Conservation (phyloP, 1,139 yeast genomes). For the Trichomonascaceae sp. region DNA sequence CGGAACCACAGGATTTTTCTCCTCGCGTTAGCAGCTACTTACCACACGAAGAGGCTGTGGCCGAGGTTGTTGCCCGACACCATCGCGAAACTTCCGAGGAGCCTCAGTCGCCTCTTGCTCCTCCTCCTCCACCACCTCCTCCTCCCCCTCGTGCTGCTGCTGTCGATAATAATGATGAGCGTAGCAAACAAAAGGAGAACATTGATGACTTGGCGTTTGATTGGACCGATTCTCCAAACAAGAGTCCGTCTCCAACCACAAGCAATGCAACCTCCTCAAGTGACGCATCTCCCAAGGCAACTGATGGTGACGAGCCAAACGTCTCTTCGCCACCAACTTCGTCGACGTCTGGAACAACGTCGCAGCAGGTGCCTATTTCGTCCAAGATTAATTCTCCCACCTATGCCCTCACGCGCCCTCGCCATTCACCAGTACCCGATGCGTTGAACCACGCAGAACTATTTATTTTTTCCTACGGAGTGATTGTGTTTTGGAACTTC, state of each 20-base stretch:
- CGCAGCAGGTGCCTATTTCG: no score
- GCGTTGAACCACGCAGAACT: slow-evolving; percentile 76
- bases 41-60: neutral
- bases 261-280: neutral
- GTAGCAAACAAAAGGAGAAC: neutral
- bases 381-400: slow-evolving; percentile 1
- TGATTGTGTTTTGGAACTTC: slow-evolving; percentile 94
- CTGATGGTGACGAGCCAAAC: neutral
- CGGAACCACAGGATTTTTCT: slow-evolving; percentile 53
- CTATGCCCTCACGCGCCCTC: neutral
- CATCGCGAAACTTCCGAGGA: neutral
- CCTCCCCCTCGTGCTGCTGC: no score
- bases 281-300: neutral
- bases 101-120: neutral
- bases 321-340: neutral
- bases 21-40: slow-evolving; percentile 15
- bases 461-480: slow-evolving; percentile 84
- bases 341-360: neutral
- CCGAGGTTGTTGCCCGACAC: neutral
- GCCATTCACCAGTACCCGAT: slow-evolving; percentile 26
- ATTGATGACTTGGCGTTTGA: neutral
- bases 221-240: neutral
- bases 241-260: neutral
- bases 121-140: no score
- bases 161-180: neutral